phyloP scores from a whole-genome alignment of 2,329 filamentous ascomycete genomes.

The Cercospora canescens region DNA sequence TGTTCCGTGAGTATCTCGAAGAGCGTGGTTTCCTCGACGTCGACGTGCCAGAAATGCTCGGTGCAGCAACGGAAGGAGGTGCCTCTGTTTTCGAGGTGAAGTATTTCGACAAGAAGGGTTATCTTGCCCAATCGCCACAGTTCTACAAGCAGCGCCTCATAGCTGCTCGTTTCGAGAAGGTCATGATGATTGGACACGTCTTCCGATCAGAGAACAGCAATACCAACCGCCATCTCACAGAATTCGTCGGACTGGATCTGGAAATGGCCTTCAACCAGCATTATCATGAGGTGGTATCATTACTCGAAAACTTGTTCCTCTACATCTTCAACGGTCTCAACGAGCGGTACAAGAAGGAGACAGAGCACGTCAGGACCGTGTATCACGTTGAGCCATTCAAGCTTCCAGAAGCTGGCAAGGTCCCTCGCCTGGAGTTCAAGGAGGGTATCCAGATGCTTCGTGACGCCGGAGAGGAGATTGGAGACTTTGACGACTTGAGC shows the following conservation, averaged over 20 bases:
- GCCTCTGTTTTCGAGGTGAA: slow-evolving; percentile 86
- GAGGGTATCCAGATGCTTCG: slow-evolving; percentile 77
- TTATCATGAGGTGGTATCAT: slow-evolving; percentile 72
- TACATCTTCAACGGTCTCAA: slow-evolving; percentile 77
- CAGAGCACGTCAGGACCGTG: slow-evolving; percentile 68
- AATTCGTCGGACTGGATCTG: slow-evolving; percentile 86
- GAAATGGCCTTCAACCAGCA: slow-evolving; percentile 84
- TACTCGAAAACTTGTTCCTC: slow-evolving; percentile 73
- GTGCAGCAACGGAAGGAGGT: slow-evolving; percentile 88
- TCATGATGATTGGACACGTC: slow-evolving; percentile 77
- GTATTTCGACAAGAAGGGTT: slow-evolving; percentile 86
- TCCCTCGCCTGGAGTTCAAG: slow-evolving; percentile 74
- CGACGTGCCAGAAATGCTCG: slow-evolving; percentile 86
- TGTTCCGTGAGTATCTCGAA: slow-evolving; percentile 79
- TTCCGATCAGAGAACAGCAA: slow-evolving; percentile 87
- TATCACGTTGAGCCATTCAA: slow-evolving; percentile 79
- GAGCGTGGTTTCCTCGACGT: slow-evolving; percentile 76
- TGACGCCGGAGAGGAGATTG: slow-evolving; percentile 73
- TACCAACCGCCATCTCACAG: slow-evolving; percentile 81
- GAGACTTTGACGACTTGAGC: slow-evolving; percentile 71
- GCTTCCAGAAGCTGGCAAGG: slow-evolving; percentile 71
- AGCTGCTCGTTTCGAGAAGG: slow-evolving; percentile 72
- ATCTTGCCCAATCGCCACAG: slow-evolving; percentile 76
- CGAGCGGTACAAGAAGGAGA: slow-evolving; percentile 67
- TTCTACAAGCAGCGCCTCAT: slow-evolving; percentile 90